These are phyloP conservation scores for Wickerhamiella slavikovae DNA, from an alignment of 805 yeast genomes.

Conservation along the genomic window DNA sequence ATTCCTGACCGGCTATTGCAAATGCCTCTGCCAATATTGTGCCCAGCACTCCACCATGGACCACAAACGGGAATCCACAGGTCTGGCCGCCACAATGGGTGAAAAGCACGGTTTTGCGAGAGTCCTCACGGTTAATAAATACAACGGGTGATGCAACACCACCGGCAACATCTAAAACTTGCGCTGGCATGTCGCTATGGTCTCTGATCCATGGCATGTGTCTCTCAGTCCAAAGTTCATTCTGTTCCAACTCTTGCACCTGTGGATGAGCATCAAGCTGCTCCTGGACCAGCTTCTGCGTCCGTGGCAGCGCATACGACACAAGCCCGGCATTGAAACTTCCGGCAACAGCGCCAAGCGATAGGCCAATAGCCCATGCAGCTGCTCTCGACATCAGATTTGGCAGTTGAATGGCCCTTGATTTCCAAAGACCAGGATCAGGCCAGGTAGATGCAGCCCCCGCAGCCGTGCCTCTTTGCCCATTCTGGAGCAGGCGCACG, in stretches of 20 bases:
- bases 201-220: too few relatives aligned
- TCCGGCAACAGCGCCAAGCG: conserved; percentile 1
- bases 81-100: conserved; percentile 59
- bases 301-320: not conserved
- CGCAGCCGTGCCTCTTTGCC: too few relatives aligned
- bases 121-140: conserved; percentile 35
- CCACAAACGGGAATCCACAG: conserved; percentile 71
- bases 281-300: conserved; percentile 20
- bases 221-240: too few relatives aligned
- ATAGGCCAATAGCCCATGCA: not conserved
- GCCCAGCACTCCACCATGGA: conserved; percentile 80
- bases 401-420: too few relatives aligned
- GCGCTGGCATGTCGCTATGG: conserved; percentile 10
- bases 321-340: conserved; percentile 1
- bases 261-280: conserved; percentile 30
- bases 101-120: conserved; percentile 41
- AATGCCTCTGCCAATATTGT: conserved; percentile 60
- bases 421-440: too few relatives aligned
- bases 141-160: conserved; percentile 59
- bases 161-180: conserved; percentile 37
- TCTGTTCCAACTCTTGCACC: conserved; percentile 25
- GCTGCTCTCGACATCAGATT: not conserved
- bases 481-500: too few relatives aligned
- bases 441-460: too few relatives aligned
- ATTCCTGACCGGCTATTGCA: conserved; percentile 29